Conservation (phyloP, 371 early-diverging fungal species). For the Batkoa obscura region DNA sequence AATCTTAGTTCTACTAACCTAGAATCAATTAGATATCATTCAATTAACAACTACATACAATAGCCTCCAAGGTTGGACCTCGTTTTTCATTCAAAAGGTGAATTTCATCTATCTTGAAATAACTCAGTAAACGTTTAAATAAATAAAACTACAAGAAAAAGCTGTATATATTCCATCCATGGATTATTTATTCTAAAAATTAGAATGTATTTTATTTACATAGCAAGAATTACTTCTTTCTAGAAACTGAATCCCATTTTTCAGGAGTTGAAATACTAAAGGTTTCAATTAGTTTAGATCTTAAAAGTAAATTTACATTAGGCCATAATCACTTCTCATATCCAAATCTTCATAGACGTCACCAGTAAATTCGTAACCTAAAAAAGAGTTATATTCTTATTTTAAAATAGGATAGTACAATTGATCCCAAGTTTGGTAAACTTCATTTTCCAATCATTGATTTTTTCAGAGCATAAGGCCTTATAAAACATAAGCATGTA, state of each 20-base stretch:
- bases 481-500: neutral
- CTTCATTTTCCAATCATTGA: slow-evolving; percentile 36
- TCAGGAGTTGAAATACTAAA: slow-evolving; percentile 50
- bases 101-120: slow-evolving; percentile 25
- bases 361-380: slow-evolving; percentile 55
- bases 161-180: neutral
- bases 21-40: neutral
- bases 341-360: slow-evolving; percentile 30
- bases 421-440: slow-evolving; percentile 27
- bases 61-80: slow-evolving; percentile 27
- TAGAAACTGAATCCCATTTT: slow-evolving; percentile 54
- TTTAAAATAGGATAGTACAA: slow-evolving; percentile 16
- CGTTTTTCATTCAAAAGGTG: slow-evolving; percentile 24
- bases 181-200: neutral
- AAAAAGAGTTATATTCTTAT: neutral
- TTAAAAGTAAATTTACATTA: neutral
- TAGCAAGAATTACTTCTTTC: slow-evolving; percentile 19
- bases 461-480: slow-evolving; percentile 50
- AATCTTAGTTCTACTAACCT: slow-evolving; percentile 11
- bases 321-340: neutral
- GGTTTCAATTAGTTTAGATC: slow-evolving; percentile 11
- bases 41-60: slow-evolving; percentile 17
- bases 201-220: neutral
- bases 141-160: neutral
- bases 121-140: neutral